Evolutionary conservation across 73 alveolate species (phyloP).

Genomic region (Paramecium bursaria): DNA sequence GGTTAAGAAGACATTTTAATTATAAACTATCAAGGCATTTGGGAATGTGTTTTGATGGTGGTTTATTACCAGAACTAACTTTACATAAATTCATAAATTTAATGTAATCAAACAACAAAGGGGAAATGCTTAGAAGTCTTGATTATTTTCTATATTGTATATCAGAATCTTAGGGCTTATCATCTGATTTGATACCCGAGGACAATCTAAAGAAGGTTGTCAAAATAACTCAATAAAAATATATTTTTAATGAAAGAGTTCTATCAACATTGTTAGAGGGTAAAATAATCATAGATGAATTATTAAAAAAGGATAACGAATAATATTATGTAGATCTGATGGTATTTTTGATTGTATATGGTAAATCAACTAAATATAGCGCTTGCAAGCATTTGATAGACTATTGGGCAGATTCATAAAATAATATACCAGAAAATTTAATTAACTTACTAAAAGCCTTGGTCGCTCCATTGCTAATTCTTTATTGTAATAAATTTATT

Average conservation of each 20-base stretch:
- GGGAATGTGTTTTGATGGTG: conserved; percentile 21
- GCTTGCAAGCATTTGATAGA: conserved; percentile 26
- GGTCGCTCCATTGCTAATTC: conserved; percentile 20
- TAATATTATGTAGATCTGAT: conserved; percentile 28
- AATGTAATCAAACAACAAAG: background rate
- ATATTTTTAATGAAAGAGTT: conserved; percentile 44
- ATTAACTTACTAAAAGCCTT: conserved; percentile 25
- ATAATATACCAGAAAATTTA: background rate
- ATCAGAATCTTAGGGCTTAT: background rate
- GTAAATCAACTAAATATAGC: conserved; percentile 18
- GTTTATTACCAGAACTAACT: background rate
- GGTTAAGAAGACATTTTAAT: background rate
- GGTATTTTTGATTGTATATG: conserved; percentile 8
- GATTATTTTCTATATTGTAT: conserved; percentile 37
- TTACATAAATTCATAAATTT: background rate
- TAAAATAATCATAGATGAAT: conserved; percentile 25
- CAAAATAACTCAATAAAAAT: conserved; percentile 40
- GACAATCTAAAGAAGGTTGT: conserved; percentile 5
- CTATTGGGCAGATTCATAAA: conserved; percentile 1
- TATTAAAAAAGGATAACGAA: conserved; percentile 27
- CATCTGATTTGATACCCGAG: conserved; percentile 30
- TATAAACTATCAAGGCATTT: conserved; percentile 23
- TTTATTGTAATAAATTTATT: no score
- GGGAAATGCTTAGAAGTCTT: background rate
- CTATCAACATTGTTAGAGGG: conserved; percentile 21